A percentile compares a stretch with the other conserved stretches of the same genome.
phyloP scores from a whole-genome alignment of 331 rosid genomes.

The Acacia pycnantha region DNA sequence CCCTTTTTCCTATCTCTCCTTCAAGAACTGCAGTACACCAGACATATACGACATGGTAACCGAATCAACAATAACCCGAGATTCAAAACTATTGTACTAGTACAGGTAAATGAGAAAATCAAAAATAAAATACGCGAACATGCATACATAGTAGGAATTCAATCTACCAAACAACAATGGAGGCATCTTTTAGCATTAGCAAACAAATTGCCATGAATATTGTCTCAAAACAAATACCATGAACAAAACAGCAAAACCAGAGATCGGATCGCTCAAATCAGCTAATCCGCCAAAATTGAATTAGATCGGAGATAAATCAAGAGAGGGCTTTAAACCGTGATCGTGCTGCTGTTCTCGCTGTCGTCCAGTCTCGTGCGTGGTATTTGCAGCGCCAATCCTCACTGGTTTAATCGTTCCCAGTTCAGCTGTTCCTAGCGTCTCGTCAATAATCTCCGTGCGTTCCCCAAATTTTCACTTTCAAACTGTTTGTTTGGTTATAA shows the following conservation, averaged over 20 bases:
- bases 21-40: slow-evolving; percentile 10
- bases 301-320: slow-evolving; percentile 33
- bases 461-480: no score
- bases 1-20: slow-evolving; percentile 21
- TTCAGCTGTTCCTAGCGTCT: no score
- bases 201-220: not conserved
- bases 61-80: slow-evolving; percentile 28
- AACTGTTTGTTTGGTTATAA: no score
- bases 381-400: no score
- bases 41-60: slow-evolving; percentile 24
- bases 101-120: not conserved
- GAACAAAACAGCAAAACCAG: slow-evolving; percentile 24
- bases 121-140: not conserved
- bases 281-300: slow-evolving; percentile 13
- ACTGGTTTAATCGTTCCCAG: no score
- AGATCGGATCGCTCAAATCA: slow-evolving; percentile 30
- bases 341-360: no score
- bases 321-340: no score
- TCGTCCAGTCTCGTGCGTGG: no score
- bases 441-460: no score
- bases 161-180: slow-evolving; percentile 10
- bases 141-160: not conserved
- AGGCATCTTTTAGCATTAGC: not conserved
- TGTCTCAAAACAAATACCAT: not conserved
- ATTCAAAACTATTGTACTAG: slow-evolving; percentile 10